These are phyloP conservation scores for Lotmaria passim DNA, from an alignment of 208 protist genomes.

Conservation along the genomic window DNA sequence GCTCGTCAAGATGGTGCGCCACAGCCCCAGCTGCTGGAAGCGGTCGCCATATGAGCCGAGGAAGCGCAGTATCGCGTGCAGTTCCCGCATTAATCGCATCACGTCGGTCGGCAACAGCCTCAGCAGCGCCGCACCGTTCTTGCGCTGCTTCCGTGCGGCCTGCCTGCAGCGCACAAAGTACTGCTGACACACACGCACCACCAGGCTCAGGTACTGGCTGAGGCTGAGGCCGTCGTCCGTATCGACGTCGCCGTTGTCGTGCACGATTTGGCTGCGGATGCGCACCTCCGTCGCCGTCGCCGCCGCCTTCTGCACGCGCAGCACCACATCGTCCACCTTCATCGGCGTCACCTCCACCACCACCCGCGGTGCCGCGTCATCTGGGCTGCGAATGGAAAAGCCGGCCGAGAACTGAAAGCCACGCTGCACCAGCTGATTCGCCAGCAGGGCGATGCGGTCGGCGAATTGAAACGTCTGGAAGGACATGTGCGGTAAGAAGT, in stretches of 20 bases:
- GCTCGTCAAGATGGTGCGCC: constrained; percentile 23
- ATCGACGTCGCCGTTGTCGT: constrained; percentile 12
- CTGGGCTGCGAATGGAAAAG: constrained; percentile 13
- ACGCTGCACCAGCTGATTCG: constrained; percentile 20
- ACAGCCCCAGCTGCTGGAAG: constrained; percentile 20
- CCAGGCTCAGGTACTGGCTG: constrained; percentile 26
- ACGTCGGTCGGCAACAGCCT: constrained; percentile 21
- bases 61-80: constrained; percentile 51
- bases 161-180: constrained; percentile 30
- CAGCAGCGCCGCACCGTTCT: constrained; percentile 17
- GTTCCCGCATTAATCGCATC: constrained; percentile 30
- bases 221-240: constrained; percentile 17
- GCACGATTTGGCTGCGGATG: constrained; percentile 26
- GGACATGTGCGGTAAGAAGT: constrained; percentile 27
- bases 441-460: constrained; percentile 27
- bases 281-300: constrained; percentile 4
- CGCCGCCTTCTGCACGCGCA: constrained; percentile 1
- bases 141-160: constrained; percentile 20
- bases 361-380: background rate
- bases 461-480: constrained; percentile 5
- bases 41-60: constrained; percentile 28
- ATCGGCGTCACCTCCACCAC: constrained; percentile 8
- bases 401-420: constrained; percentile 24
- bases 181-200: constrained; percentile 20
- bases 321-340: constrained; percentile 25